These are phyloP conservation scores for Cercospora brassicicola DNA, from an alignment of 2,329 filamentous ascomycete genomes.

Conservation along the genomic window DNA sequence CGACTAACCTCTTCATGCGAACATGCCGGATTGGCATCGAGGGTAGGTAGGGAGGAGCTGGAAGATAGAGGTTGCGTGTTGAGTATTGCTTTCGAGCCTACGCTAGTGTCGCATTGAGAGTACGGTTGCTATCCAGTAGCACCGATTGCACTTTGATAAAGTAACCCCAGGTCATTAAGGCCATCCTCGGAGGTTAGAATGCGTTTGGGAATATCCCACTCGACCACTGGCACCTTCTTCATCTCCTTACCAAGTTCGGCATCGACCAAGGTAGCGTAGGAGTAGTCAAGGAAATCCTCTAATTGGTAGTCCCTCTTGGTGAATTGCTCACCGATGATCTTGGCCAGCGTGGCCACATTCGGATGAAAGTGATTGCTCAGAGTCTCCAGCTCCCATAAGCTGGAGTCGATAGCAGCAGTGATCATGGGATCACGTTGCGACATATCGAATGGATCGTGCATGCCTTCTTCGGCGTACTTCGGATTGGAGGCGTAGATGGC, in stretches of 20 bases:
- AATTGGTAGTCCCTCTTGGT: conserved; percentile 92
- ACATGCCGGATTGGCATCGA: background rate
- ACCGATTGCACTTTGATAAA: conserved; percentile 32
- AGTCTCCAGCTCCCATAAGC: conserved; percentile 90
- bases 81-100: background rate
- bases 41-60: background rate
- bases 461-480: conserved; percentile 55
- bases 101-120: background rate
- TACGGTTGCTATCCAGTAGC: background rate
- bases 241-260: conserved; percentile 79
- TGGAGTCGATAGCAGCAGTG: conserved; percentile 85
- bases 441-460: conserved; percentile 74
- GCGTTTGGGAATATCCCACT: conserved; percentile 89
- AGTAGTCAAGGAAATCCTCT: conserved; percentile 97
- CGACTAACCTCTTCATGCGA: background rate
- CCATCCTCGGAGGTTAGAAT: conserved; percentile 58
- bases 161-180: conserved; percentile 31
- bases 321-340: conserved; percentile 94
- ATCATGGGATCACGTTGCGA: conserved; percentile 78
- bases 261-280: conserved; percentile 82
- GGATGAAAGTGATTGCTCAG: conserved; percentile 93
- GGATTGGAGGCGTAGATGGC: conserved; percentile 31
- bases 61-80: background rate
- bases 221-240: conserved; percentile 83
- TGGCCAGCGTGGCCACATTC: conserved; percentile 89